Evolutionary conservation across 2,329 filamentous ascomycete genomes (phyloP).

Genomic region (Colletotrichum caudatum): DNA sequence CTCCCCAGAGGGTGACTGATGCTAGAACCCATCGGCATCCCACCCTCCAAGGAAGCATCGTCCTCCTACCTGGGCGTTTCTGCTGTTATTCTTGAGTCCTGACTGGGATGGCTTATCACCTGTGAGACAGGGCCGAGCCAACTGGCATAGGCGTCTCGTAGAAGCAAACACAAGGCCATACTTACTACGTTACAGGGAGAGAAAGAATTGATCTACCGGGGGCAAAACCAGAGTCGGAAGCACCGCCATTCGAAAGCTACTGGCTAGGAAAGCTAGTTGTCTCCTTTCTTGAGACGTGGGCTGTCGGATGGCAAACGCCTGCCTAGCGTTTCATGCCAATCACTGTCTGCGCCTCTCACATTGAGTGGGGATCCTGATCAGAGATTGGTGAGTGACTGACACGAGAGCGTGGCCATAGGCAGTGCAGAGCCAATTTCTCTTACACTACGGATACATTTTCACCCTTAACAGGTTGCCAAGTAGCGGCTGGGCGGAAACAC

Average conservation of each 20-base stretch:
- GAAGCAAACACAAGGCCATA: background rate
- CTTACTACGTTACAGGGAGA: no score
- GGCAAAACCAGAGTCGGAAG: background rate
- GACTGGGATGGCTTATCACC: background rate
- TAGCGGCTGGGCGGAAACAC: conserved; percentile 11
- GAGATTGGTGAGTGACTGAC: background rate
- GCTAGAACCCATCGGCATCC: background rate
- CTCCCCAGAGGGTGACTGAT: background rate
- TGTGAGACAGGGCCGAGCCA: background rate
- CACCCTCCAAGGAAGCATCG: background rate
- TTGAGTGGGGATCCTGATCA: background rate
- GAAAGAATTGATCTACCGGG: background rate
- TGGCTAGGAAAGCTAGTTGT: conserved; percentile 1
- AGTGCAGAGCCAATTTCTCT: background rate
- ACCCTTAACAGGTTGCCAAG: conserved; percentile 4
- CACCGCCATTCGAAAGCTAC: conserved; percentile 1
- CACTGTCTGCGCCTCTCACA: background rate
- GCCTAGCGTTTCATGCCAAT: conserved; percentile 8
- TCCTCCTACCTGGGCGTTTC: background rate
- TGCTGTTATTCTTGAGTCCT: background rate
- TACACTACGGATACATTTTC: background rate
- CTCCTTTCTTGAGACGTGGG: background rate
- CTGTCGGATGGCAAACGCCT: background rate
- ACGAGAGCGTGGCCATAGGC: background rate
- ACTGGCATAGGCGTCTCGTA: background rate